These are phyloP conservation scores for Herpetospermum pedunculosum DNA, from an alignment of 306 rosid species.

Conservation along the genomic window DNA sequence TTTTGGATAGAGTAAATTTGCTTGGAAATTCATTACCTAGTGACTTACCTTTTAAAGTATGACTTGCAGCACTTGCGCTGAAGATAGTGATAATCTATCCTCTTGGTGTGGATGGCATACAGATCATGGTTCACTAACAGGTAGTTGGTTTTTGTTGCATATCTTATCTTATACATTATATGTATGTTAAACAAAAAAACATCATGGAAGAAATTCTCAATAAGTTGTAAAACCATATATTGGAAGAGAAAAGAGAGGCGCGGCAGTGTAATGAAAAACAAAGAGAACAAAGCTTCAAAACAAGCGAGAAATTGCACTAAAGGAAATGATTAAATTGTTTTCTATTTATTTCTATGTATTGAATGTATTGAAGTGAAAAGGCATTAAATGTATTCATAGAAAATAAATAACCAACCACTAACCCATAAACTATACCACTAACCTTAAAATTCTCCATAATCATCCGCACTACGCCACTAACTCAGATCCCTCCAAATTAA, in stretches of 20 bases:
- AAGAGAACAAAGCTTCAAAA: too few species aligned
- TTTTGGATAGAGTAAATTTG: background rate
- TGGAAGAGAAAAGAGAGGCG: background rate
- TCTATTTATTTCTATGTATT: too few species aligned
- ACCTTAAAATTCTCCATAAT: too few species aligned
- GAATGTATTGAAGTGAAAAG: too few species aligned
- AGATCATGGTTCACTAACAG: constrained; percentile 96
- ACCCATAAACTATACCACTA: too few species aligned
- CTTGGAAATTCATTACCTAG: background rate
- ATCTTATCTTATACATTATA: background rate
- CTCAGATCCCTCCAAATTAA: too few species aligned
- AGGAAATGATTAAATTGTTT: too few species aligned
- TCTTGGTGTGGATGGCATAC: constrained; percentile 99
- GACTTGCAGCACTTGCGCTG: constrained; percentile 34
- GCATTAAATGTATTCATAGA: too few species aligned
- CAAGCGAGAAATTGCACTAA: too few species aligned
- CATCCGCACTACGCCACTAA: too few species aligned
- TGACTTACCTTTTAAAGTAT: constrained; percentile 1
- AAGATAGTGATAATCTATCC: constrained; percentile 41
- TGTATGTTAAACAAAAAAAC: background rate
- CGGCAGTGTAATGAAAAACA: too few species aligned
- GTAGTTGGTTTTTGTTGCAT: constrained; percentile 20
- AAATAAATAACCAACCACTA: too few species aligned
- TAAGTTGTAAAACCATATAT: background rate
- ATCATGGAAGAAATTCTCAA: background rate